phyloP scores from a whole-genome alignment of 345 rosid species.

The Lagerstroemia speciosa region DNA sequence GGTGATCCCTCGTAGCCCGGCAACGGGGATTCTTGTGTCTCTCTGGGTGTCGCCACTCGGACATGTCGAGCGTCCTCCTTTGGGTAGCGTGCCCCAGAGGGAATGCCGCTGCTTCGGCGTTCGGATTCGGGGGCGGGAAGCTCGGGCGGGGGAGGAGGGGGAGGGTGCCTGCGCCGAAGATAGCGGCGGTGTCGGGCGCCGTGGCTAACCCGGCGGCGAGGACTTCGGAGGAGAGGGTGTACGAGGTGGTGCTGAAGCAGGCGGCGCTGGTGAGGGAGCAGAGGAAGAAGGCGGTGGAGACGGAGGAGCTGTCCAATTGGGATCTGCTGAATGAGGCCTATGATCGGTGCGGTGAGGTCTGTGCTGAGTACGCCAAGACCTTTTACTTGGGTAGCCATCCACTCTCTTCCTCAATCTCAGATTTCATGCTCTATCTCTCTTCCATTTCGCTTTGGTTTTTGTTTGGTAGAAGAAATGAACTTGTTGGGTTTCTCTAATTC shows the following conservation, averaged over 20 bases:
- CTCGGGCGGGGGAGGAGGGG: conserved; percentile 7
- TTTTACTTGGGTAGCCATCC: conserved; percentile 24
- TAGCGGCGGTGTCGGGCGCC: conserved; percentile 22
- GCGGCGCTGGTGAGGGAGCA: conserved; percentile 40
- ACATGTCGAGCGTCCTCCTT: conserved; percentile 29
- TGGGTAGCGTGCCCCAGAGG: conserved; percentile 36
- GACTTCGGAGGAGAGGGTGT: conserved; percentile 41
- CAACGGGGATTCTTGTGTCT: not conserved
- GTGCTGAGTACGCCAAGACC: conserved; percentile 57
- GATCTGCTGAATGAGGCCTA: conserved; percentile 39
- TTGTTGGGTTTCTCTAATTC: too few species aligned
- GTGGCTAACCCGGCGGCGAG: conserved; percentile 26
- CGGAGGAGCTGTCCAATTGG: conserved; percentile 17
- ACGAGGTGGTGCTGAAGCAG: conserved; percentile 45
- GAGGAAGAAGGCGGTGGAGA: conserved; percentile 13
- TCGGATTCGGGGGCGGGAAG: conserved; percentile 14
- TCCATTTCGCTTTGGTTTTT: not conserved
- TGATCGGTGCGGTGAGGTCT: conserved; percentile 48
- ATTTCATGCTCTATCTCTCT: not conserved
- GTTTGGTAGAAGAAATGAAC: not conserved
- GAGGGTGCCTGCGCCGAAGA: not conserved
- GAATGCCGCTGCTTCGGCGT: conserved; percentile 20
- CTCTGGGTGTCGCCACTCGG: not conserved
- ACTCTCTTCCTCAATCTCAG: not conserved
- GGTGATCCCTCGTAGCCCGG: not conserved